phyloP scores from a whole-genome alignment of 805 yeast genomes.

The Saturnispora galanensis region DNA sequence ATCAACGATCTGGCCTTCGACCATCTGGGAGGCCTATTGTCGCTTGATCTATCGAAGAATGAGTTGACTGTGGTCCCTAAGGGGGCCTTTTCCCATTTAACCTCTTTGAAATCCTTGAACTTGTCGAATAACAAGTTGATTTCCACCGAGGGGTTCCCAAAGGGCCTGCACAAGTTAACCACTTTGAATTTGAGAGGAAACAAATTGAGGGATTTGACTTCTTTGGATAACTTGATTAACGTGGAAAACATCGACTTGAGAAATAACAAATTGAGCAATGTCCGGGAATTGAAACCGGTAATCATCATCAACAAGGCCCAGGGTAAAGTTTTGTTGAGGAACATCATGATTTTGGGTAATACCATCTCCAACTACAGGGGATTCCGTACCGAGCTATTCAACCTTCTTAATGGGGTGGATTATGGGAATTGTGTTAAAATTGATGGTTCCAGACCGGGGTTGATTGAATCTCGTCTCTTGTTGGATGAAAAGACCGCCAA shows the following conservation, averaged over 20 bases:
- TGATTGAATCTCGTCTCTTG: slow-evolving; percentile 46
- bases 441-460: slow-evolving; percentile 54
- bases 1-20: slow-evolving; percentile 26
- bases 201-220: slow-evolving; percentile 31
- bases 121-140: slow-evolving; percentile 44
- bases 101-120: slow-evolving; percentile 32
- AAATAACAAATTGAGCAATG: slow-evolving; percentile 33
- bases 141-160: slow-evolving; percentile 33
- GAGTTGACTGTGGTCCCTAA: slow-evolving; percentile 24
- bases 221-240: slow-evolving; percentile 33
- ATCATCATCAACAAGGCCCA: slow-evolving; percentile 18
- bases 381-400: slow-evolving; percentile 46
- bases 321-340: slow-evolving; percentile 16
- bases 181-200: slow-evolving; percentile 45
- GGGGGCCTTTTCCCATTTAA: too few species aligned
- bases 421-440: slow-evolving; percentile 38
- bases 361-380: slow-evolving; percentile 29
- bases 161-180: slow-evolving; percentile 33
- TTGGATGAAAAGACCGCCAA: slow-evolving; percentile 41
- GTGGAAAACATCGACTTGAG: slow-evolving; percentile 47
- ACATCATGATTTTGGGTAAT: slow-evolving; percentile 31
- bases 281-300: slow-evolving; percentile 33
- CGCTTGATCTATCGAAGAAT: slow-evolving; percentile 49
- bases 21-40: slow-evolving; percentile 25
- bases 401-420: slow-evolving; percentile 44